Conservation (phyloP, 1,139 yeast genomes). For the Pichia sp. region DNA sequence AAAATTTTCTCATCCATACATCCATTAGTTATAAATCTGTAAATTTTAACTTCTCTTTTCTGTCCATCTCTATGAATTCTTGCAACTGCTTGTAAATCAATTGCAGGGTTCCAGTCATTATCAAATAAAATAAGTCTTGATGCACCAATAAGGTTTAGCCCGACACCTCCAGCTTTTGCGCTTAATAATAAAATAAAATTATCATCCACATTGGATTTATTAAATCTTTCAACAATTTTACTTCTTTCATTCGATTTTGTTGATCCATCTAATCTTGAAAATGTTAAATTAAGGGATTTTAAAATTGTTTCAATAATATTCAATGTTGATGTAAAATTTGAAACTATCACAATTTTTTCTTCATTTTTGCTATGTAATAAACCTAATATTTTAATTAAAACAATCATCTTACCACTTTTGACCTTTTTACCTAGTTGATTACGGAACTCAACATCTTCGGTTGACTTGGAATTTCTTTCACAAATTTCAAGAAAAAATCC, state of each 20-base stretch:
- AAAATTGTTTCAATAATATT: constrained; percentile 65
- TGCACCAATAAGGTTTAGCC: constrained; percentile 85
- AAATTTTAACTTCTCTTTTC: constrained; percentile 66
- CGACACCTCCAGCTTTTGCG: constrained; percentile 92
- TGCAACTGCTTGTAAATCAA: constrained; percentile 94
- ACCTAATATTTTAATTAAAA: constrained; percentile 47
- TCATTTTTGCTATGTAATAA: constrained; percentile 35
- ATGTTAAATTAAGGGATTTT: constrained; percentile 43
- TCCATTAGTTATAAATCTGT: constrained; percentile 80
- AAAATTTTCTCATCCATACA: constrained; percentile 91
- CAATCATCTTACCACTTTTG: constrained; percentile 51
- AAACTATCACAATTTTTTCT: constrained; percentile 80
- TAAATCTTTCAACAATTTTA: constrained; percentile 62
- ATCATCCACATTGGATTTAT: constrained; percentile 37
- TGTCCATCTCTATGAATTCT: constrained; percentile 95
- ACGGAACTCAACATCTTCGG: constrained; percentile 21
- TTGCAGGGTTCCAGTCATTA: constrained; percentile 61
- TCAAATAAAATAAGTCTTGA: constrained; percentile 68
- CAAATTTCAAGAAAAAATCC: constrained; percentile 27
- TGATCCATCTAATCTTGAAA: constrained; percentile 74
- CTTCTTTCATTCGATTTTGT: constrained; percentile 65
- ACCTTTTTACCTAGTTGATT: constrained; percentile 27
- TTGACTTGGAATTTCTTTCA: constrained; percentile 26
- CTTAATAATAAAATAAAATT: constrained; percentile 71
- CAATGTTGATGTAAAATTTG: constrained; percentile 84